These are phyloP conservation scores for Misopates orontium DNA, from an alignment of 257 asterid species.

Conservation along the genomic window DNA sequence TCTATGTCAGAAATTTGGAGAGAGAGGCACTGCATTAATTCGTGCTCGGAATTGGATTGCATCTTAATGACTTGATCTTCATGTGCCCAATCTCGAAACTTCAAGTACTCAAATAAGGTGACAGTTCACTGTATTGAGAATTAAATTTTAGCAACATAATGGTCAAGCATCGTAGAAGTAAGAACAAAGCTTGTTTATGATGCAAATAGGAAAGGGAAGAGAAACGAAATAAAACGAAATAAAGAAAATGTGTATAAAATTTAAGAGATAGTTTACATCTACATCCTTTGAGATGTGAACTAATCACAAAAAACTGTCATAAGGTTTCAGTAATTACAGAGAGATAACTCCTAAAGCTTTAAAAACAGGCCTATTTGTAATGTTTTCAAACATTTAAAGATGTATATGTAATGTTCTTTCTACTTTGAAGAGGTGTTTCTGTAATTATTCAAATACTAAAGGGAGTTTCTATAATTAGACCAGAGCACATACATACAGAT, in stretches of 20 bases:
- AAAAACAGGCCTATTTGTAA: neutral
- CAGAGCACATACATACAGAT: neutral
- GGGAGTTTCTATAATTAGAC: neutral
- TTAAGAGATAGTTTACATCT: too few species aligned
- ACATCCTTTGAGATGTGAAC: too few species aligned
- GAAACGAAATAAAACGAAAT: neutral
- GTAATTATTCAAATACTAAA: neutral
- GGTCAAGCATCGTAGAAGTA: neutral
- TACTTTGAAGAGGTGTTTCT: too few species aligned
- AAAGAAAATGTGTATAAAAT: too few species aligned
- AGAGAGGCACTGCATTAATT: neutral
- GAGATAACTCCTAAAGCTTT: neutral
- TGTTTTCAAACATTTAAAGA: neutral
- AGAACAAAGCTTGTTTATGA: too few species aligned
- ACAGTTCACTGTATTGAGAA: constrained; percentile 6
- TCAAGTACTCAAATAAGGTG: neutral
- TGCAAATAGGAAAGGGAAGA: neutral
- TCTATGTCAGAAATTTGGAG: neutral
- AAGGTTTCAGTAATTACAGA: too few species aligned
- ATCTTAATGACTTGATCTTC: neutral
- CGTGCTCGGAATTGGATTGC: neutral
- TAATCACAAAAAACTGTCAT: too few species aligned
- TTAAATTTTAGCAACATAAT: neutral
- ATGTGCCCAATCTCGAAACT: neutral
- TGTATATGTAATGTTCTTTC: too few species aligned